Evolutionary conservation across 2,329 filamentous ascomycete species (phyloP).

Genomic region (Colletotrichum acutatum): DNA sequence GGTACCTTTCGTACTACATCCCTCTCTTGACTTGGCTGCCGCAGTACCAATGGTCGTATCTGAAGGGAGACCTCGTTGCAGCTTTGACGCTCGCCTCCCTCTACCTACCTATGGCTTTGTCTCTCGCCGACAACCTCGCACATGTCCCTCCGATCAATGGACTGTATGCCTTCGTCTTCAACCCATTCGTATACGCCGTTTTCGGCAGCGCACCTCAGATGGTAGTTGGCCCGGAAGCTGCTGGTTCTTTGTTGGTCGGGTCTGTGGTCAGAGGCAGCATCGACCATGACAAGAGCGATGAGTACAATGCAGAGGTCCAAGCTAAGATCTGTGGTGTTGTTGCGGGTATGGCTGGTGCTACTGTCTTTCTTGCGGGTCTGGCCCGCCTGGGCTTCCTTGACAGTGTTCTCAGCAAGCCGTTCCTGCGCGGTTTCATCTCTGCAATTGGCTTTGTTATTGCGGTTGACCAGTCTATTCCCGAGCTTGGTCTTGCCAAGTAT

Average conservation of each 20-base stretch:
- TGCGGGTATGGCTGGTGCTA: constrained; percentile 86
- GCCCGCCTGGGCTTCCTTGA: constrained; percentile 92
- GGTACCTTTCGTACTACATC: constrained; percentile 93
- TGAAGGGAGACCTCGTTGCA: constrained; percentile 87
- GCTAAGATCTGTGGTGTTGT: constrained; percentile 89
- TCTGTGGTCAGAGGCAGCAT: constrained; percentile 85
- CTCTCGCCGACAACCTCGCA: constrained; percentile 89
- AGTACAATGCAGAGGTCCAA: constrained; percentile 76
- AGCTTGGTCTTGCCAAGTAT: constrained; percentile 78
- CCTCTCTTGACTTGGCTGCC: constrained; percentile 90
- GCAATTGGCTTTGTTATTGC: constrained; percentile 97
- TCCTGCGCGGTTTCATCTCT: constrained; percentile 94
- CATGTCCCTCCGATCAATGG: constrained; percentile 95
- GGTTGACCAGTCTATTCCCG: constrained; percentile 92
- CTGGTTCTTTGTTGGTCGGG: constrained; percentile 90
- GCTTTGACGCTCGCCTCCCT: constrained; percentile 98
- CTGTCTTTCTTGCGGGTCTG: constrained; percentile 88
- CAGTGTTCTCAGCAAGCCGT: constrained; percentile 91
- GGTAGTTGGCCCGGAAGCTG: constrained; percentile 94
- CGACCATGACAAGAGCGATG: constrained; percentile 70
- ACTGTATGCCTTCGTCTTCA: constrained; percentile 93
- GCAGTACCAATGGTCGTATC: constrained; percentile 84
- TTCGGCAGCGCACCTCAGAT: constrained; percentile 93
- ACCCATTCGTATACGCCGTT: constrained; percentile 89
- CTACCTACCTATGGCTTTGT: constrained; percentile 97